These are phyloP conservation scores for Didymosphaeria variabile DNA, from an alignment of 2,329 filamentous ascomycete genomes.

Conservation along the genomic window DNA sequence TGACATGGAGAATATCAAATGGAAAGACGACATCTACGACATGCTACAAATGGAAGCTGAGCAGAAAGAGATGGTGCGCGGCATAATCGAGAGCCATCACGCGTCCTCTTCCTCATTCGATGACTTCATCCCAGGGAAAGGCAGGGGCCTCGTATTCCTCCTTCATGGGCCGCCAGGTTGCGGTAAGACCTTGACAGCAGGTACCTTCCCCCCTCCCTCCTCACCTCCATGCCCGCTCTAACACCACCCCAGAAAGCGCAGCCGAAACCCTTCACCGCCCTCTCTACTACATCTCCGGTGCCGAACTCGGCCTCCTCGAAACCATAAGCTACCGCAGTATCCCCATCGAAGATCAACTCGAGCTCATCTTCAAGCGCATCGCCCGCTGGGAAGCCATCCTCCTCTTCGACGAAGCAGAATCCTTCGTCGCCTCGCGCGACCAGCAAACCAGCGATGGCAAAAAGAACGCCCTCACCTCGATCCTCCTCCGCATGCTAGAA, in stretches of 20 bases:
- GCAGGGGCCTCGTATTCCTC: background rate
- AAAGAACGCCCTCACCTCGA: slow-evolving; percentile 5
- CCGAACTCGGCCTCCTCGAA: slow-evolving; percentile 2
- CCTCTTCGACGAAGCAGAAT: slow-evolving; percentile 9
- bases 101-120: slow-evolving; percentile 6
- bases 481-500: slow-evolving; percentile 8
- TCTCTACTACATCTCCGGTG: slow-evolving; percentile 8
- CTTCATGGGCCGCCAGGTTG: slow-evolving; percentile 3
- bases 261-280: slow-evolving; percentile 7
- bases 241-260: slow-evolving; percentile 5
- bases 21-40: slow-evolving; percentile 10
- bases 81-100: slow-evolving; percentile 7
- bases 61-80: slow-evolving; percentile 10
- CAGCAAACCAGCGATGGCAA: background rate
- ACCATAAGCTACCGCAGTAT: background rate
- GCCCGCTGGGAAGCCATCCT: slow-evolving; percentile 10
- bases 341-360: slow-evolving; percentile 7
- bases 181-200: slow-evolving; percentile 6
- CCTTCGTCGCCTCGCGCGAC: slow-evolving; percentile 7
- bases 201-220: background rate
- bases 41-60: slow-evolving; percentile 9
- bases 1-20: background rate
- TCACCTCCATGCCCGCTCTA: background rate
- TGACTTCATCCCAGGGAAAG: slow-evolving; percentile 1
- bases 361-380: slow-evolving; percentile 11